Conservation (phyloP, 768 basidiomycete species). For the Pleurotus salmoneostramineus region DNA sequence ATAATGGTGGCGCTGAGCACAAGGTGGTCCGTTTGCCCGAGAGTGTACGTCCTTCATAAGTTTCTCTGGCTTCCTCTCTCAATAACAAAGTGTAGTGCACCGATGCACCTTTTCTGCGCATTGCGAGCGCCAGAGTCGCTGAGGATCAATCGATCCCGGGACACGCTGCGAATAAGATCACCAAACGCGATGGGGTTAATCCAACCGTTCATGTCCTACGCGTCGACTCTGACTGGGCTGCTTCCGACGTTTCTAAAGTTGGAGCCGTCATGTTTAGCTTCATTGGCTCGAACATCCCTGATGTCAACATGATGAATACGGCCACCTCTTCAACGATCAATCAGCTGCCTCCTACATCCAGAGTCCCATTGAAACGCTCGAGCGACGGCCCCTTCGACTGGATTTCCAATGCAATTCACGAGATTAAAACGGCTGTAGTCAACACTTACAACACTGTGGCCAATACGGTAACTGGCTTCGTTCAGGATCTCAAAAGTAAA, state of each 20-base stretch:
- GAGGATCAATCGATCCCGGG: conserved; percentile 3
- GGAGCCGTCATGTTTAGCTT: conserved; percentile 4
- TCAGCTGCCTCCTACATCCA: no score
- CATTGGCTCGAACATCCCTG: conserved; percentile 13
- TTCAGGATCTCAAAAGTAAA: background rate
- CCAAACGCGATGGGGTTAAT: background rate
- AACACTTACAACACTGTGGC: background rate
- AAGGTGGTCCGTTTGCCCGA: conserved; percentile 4
- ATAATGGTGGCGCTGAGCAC: background rate
- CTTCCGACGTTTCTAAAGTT: background rate
- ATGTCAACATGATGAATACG: conserved; percentile 3
- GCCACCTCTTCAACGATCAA: background rate
- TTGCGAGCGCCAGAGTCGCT: background rate
- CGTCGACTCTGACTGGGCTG: background rate
- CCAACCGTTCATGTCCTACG: background rate
- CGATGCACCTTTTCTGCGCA: background rate
- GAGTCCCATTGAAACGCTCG: background rate
- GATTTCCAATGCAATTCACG: background rate
- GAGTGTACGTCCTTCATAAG: background rate
- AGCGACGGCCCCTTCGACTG: background rate
- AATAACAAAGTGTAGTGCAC: background rate
- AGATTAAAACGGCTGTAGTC: background rate
- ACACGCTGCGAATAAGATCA: background rate
- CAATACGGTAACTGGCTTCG: background rate
- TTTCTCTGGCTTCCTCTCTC: background rate